Evolutionary conservation across 352 stramenopile species (phyloP), one percentile per base, ranked within the genome.

Genomic region (Pythium rhizo-oryzae): DNA sequence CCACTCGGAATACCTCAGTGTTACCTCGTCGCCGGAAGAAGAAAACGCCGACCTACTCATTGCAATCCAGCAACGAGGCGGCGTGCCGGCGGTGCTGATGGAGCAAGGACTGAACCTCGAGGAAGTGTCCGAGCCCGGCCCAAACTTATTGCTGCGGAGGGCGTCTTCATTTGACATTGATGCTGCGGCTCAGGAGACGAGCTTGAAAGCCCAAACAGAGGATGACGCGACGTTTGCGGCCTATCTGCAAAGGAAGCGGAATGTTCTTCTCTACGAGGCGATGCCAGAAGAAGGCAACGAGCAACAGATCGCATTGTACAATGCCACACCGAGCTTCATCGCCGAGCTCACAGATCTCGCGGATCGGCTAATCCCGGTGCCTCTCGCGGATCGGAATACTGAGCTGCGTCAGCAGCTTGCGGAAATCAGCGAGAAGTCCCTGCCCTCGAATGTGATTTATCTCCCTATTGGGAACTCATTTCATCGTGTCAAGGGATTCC

Each of bases 361-460:
- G 1, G 82, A 95, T 49, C 57, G 75, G 24, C 65, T 95, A 4
- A 91, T 93, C 37, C 73, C 71, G 0, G 72, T 79, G 4, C 74
- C 84, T 13, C 60, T 84, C 1, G 37, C 74, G 15, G 57, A 84
- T 46, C 78, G 87, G 21, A 90, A 91, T 35, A 16, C 60, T 2
- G 67, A 88, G 21, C 61, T 93, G 13, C 76, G 81, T 11, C 72
- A 80, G 30, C 80, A 82, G 2, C 59, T 93, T 25, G 62, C 57
- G 1, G 56, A 75, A 23, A 91, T 93, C 35, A 67, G 82, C 51
- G 71, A 79, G 23, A 69, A 76, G 25, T 81, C 85, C 33, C 60
- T 95, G 25, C 84, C 85, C 0, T 92, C 87, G 0, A 82, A 91
- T 28, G 84, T 92, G 50, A 82, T 93, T 54, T 95, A 95, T 47